Conservation (phyloP, 1,284 basidiomycete genomes). For the Ustilago shanxiensis region DNA sequence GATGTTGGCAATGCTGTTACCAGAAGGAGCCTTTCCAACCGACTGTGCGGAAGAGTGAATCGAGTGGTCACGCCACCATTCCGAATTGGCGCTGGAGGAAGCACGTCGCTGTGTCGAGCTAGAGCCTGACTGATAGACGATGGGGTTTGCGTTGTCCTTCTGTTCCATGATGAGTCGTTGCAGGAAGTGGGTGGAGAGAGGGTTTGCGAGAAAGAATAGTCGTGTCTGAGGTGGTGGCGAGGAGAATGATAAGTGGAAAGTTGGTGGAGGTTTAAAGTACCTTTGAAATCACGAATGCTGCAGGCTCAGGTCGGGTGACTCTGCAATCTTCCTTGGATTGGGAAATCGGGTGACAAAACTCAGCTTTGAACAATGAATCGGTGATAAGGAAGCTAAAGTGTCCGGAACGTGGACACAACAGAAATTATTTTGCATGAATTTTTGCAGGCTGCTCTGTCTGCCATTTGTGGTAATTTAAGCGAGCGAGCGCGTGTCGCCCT, state of each 20-base stretch:
- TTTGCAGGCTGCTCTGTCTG: neutral
- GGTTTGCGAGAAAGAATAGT: neutral
- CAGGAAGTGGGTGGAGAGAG: neutral
- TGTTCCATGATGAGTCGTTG: constrained; percentile 31
- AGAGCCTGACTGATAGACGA: constrained; percentile 65
- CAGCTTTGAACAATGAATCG: neutral
- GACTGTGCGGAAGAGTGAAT: constrained; percentile 42
- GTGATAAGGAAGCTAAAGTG: neutral
- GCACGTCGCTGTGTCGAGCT: constrained; percentile 62
- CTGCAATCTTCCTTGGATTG: neutral
- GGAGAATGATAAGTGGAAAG: neutral
- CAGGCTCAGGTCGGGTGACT: neutral
- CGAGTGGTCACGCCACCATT: constrained; percentile 65
- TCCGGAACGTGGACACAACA: too few species aligned
- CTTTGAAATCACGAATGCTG: too few species aligned
- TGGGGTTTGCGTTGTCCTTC: constrained; percentile 71
- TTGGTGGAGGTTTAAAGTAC: too few species aligned
- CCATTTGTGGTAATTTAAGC: too few species aligned
- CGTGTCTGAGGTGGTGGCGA: neutral
- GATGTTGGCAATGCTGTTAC: constrained; percentile 9
- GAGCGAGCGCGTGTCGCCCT: neutral
- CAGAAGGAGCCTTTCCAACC: constrained; percentile 7
- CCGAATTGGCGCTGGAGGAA: constrained; percentile 41
- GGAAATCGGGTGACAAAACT: neutral
- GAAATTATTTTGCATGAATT: too few species aligned